These are phyloP conservation scores for Lactarius tabidus DNA, from an alignment of 768 basidiomycete species.

Conservation along the genomic window DNA sequence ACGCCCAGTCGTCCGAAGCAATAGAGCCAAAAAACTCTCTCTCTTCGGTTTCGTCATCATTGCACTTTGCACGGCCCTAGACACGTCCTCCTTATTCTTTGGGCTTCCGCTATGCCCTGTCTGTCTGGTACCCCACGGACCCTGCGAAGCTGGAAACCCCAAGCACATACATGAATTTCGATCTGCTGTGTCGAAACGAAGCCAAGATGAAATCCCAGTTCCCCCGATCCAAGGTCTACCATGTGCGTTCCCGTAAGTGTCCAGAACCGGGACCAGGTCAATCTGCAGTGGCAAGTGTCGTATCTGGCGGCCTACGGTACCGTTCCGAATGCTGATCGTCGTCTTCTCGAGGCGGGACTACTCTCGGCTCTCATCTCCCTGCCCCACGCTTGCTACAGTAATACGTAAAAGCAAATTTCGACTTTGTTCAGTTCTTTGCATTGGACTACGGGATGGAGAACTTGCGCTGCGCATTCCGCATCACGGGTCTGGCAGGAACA, in stretches of 20 bases:
- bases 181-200: slow-evolving; percentile 11
- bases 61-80: background rate
- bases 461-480: background rate
- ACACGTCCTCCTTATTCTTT: slow-evolving; percentile 10
- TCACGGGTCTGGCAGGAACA: background rate
- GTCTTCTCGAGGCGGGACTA: background rate
- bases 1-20: background rate
- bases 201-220: slow-evolving; percentile 1
- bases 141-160: background rate
- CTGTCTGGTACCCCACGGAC: background rate
- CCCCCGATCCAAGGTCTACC: slow-evolving; percentile 4
- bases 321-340: slow-evolving; percentile 11
- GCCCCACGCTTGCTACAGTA: background rate
- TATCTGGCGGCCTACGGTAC: slow-evolving; percentile 6
- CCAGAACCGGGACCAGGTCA: slow-evolving; percentile 10
- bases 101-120: slow-evolving; percentile 1
- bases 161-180: slow-evolving; percentile 17
- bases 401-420: background rate
- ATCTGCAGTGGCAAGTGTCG: slow-evolving; percentile 16
- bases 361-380: background rate
- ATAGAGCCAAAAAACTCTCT: background rate
- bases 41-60: slow-evolving; percentile 1
- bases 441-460: slow-evolving; percentile 7
- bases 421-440: slow-evolving; percentile 8
- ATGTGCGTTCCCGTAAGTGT: slow-evolving; percentile 3